Base-by-base conservation (phyloP, 1,284 basidiomycete genomes). In the Flammula alnicola region DNA sequence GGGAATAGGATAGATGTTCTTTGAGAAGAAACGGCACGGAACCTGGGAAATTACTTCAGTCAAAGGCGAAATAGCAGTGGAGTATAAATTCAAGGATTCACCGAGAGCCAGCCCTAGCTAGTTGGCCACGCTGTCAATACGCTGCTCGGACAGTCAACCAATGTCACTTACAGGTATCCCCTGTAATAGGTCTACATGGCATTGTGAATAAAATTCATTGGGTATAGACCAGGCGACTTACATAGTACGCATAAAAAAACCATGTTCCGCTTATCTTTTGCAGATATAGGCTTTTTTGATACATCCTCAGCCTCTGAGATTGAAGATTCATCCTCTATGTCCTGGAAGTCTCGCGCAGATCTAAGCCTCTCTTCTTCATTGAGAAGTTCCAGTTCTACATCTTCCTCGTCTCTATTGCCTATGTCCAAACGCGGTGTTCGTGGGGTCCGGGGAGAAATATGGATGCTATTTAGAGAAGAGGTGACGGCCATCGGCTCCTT, bases 11-110 rank as follows among this genome's bases (percentile, higher is more conserved):
- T 52, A 99, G 71, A 68, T 96, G 90, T 60, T 97, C 88, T 71
- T 93, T 90, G 51, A 99, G 83, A 68, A 99, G 83, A 79, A 98
- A 98, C 22, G 97, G 96, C 26, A 99, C 86, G 25, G 96, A 98
- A 55, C 96, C 97, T 89, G 25, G 52, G 23, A 30, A 23, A 41
- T 30, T 32, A 44, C 36, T 26, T 30, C 10, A 33, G 31, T 38
- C 16, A 43, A 26, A 49, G 29, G 23, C 14, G 19, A 52, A 12
- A 33, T 33, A 43, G 8, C 10, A n/a, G n/a, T n/a, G 25, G 7
- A 78, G 73, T 17, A 58, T 63, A 4, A 61, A 54, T 46, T 30
- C 3, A 17, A 17, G 14, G 19, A 59, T 74, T 51, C 63, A 87
- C 88, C 88, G 49, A 91, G 71, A 19, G 88, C 88, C 55, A 91